A percentile compares a stretch with the other conserved stretches of the same genome.
Conservation (phyloP, 345 rosid genomes). For the Gossypium turneri region DNA sequence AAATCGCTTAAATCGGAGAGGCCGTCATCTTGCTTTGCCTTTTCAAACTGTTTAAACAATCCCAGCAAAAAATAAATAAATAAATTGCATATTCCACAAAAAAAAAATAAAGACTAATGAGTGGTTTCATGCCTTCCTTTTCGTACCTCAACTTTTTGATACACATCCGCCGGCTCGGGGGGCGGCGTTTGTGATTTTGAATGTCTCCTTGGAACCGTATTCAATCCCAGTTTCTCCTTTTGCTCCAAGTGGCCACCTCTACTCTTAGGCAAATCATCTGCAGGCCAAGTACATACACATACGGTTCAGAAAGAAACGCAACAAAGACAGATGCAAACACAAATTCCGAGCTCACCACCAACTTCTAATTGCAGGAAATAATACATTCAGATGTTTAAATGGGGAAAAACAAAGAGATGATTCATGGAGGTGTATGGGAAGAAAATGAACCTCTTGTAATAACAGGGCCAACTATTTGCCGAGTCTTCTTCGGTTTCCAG, state of each 20-base stretch:
- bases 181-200: slow-evolving; percentile 37
- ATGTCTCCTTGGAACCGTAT: slow-evolving; percentile 40
- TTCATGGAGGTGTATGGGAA: neutral
- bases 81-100: neutral
- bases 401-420: neutral
- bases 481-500: slow-evolving; percentile 94
- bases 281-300: slow-evolving; percentile 18
- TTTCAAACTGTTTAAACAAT: slow-evolving; percentile 56
- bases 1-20: slow-evolving; percentile 64
- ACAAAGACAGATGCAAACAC: neutral
- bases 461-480: slow-evolving; percentile 60
- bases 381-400: neutral
- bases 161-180: slow-evolving; percentile 57
- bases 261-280: slow-evolving; percentile 60
- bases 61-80: neutral
- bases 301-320: neutral
- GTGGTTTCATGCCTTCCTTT: neutral
- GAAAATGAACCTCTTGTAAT: slow-evolving; percentile 55
- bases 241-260: slow-evolving; percentile 66
- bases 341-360: slow-evolving; percentile 7
- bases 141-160: slow-evolving; percentile 80
- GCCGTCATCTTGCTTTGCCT: slow-evolving; percentile 75
- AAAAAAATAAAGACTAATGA: neutral
- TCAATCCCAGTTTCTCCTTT: slow-evolving; percentile 82
- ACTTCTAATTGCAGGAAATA: neutral